Conservation (phyloP, 2,329 filamentous ascomycete species). For the Fusarium subglutinans region DNA sequence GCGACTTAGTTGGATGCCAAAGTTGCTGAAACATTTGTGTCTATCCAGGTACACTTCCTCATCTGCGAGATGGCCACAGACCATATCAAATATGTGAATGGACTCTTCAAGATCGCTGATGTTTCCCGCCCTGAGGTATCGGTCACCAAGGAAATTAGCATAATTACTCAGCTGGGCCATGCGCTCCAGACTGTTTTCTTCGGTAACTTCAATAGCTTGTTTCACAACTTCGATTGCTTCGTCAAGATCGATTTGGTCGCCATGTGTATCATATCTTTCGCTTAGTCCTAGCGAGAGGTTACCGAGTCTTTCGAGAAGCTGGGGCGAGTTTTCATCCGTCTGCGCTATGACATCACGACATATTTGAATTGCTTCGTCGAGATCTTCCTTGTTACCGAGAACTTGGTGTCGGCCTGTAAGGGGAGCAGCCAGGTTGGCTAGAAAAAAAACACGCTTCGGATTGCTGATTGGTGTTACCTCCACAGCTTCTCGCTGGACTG, state of each 20-base stretch:
- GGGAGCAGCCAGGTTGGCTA: neutral
- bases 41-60: neutral
- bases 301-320: neutral
- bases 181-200: neutral
- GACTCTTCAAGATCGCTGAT: neutral
- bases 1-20: neutral
- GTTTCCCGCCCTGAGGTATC: neutral
- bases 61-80: neutral
- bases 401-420: neutral
- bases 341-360: neutral
- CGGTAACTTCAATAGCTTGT: neutral
- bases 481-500: neutral
- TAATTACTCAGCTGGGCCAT: neutral
- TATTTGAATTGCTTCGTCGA: neutral
- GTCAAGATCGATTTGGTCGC: neutral
- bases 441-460: neutral
- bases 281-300: neutral
- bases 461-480: neutral
- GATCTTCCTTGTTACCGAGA: neutral
- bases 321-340: neutral
- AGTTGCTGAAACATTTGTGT: neutral
- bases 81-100: neutral
- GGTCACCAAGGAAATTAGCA: neutral
- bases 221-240: neutral
- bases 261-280: neutral